phyloP scores from a whole-genome alignment of 2,329 filamentous ascomycete genomes.

The Gliomastix tumulicola region DNA sequence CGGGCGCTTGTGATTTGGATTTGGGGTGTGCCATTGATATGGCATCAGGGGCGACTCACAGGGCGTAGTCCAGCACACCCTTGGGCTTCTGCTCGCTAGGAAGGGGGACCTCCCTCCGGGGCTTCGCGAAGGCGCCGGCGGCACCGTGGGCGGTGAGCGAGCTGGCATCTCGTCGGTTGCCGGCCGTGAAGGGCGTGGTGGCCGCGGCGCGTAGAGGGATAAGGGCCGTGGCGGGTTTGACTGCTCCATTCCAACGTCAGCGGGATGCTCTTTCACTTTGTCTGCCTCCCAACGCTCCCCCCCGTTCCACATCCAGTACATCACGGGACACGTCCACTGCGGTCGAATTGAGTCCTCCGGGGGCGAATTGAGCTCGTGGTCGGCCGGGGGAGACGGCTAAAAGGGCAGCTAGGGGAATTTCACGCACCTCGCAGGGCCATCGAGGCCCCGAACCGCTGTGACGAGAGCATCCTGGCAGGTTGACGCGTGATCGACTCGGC shows the following conservation, averaged over 20 bases:
- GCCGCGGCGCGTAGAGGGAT: slow-evolving; percentile 57
- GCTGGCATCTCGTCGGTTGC: slow-evolving; percentile 56
- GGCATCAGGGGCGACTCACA: slow-evolving; percentile 50
- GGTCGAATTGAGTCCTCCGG: too few species aligned
- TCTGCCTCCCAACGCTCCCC: too few species aligned
- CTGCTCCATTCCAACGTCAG: slow-evolving; percentile 36
- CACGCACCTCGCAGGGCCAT: slow-evolving; percentile 44
- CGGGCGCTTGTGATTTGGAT: too few species aligned
- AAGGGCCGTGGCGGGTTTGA: slow-evolving; percentile 57
- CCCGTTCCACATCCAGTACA: too few species aligned
- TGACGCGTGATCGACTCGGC: slow-evolving; percentile 2
- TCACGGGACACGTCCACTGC: too few species aligned
- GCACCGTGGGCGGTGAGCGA: slow-evolving; percentile 46
- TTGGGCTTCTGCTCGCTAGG: slow-evolving; percentile 75
- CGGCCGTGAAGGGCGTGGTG: slow-evolving; percentile 60
- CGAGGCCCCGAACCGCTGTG: slow-evolving; percentile 42
- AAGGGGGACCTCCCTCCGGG: slow-evolving; percentile 66
- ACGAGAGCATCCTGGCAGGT: slow-evolving; percentile 33
- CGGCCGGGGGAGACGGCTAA: too few species aligned
- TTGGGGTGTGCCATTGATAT: too few species aligned
- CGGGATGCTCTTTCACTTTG: too few species aligned
- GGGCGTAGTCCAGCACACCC: slow-evolving; percentile 74
- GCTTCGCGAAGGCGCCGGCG: slow-evolving; percentile 43
- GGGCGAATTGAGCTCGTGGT: too few species aligned
- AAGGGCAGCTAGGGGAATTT: slow-evolving; percentile 2